Conservation (phyloP, 2,329 filamentous ascomycete genomes). For the Aspergillus hortae region DNA sequence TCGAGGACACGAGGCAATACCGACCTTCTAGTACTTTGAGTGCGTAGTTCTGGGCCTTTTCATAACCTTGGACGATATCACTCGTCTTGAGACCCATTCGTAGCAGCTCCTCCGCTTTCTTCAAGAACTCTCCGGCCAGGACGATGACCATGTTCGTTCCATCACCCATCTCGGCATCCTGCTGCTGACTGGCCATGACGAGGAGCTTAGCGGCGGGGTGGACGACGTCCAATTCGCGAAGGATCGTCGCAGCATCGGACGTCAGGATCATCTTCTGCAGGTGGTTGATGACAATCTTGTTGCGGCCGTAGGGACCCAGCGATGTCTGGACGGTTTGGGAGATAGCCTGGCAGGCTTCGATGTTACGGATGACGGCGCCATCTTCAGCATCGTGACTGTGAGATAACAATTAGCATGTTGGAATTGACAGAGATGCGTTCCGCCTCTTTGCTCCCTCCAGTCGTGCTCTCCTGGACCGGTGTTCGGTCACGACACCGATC, state of each 20-base stretch:
- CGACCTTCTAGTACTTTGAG: constrained; percentile 74
- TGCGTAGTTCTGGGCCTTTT: constrained; percentile 87
- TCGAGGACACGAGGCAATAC: constrained; percentile 15
- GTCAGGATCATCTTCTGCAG: constrained; percentile 99
- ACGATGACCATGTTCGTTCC: constrained; percentile 97
- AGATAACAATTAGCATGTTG: constrained; percentile 12
- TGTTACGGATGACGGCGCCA: constrained; percentile 96
- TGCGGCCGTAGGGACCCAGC: constrained; percentile 92
- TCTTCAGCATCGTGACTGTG: constrained; percentile 96
- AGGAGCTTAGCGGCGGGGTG: constrained; percentile 96
- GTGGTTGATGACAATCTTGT: constrained; percentile 99
- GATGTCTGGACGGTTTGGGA: constrained; percentile 95
- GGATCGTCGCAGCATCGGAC: constrained; percentile 94
- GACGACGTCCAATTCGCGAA: constrained; percentile 95
- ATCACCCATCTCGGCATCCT: constrained; percentile 98
- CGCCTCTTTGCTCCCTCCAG: neutral
- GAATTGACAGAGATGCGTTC: neutral
- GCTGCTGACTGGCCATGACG: constrained; percentile 98
- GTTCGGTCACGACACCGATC: neutral
- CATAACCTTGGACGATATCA: constrained; percentile 93
- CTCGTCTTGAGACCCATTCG: constrained; percentile 98
- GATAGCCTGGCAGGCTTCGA: constrained; percentile 96
- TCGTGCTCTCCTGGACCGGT: neutral
- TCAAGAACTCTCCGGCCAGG: constrained; percentile 87
- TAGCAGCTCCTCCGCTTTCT: constrained; percentile 94